Evolutionary conservation across 768 basidiomycete genomes (phyloP), one percentile per base, ranked within the genome.

Genomic region (Boletus rufocinnamomeus): DNA sequence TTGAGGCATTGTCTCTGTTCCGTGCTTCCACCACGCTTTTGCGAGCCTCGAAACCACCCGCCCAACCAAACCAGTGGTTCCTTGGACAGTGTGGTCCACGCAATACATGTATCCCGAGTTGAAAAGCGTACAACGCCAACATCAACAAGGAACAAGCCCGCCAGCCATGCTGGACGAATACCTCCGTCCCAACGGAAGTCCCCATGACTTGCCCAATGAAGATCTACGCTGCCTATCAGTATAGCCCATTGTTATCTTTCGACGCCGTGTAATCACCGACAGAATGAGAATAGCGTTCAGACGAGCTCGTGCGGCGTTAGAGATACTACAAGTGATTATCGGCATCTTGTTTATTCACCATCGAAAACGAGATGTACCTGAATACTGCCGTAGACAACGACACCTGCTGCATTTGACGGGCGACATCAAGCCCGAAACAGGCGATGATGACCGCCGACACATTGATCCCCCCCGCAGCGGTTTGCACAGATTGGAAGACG

Each of bases 171-270:
- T 75, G 63, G 30, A 87, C 79, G 73, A 91, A 94, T 2, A 93
- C 80, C 37, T 82, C 71, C 0, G 89, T 88, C 32, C 90, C 87
- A 1, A 87, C 86, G 0, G 88, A 80, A 0, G 91, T 92, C 19
- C 92, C 92, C 73, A 89, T 85, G 11, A 93, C 88, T 75, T 93
- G 91, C 0, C 92, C 92, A 25, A 89, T 79, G 71, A 91, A 91
- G 32, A 88, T 61, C 74, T 79, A 52, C 27, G 27, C 10, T 9
- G 11, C 1, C 43, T 45, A 23, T 63, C 47, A 45, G 37, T 2
- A 44, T 3, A 6, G 17, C 1, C 7, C 7, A 19, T 27, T 16
- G 13, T 49, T n/a, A 19, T 9, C 21, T 28, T 2, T 6, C 19
- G 11, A 8, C 19, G 14, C 16, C 2, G 25, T 28, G 17, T 45